These are phyloP conservation scores for Fusarium nisikadoi DNA, from an alignment of 2,329 filamentous ascomycete species.

Conservation along the genomic window DNA sequence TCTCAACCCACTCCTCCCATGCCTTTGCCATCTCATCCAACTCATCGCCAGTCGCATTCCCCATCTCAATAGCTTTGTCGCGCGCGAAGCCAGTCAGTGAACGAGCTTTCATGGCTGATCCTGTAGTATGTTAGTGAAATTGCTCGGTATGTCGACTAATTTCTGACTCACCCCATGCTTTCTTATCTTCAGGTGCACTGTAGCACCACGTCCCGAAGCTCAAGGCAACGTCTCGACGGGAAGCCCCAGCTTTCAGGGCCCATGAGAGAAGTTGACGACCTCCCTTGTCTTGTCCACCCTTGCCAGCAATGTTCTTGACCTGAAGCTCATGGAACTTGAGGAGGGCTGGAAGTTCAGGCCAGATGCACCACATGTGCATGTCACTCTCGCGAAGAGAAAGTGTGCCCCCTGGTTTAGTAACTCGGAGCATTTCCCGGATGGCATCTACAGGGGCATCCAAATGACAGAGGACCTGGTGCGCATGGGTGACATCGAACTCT, in stretches of 20 bases:
- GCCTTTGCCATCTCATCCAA: slow-evolving; percentile 44
- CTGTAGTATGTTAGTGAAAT: slow-evolving; percentile 27
- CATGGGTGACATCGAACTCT: slow-evolving; percentile 56
- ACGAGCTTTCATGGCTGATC: slow-evolving; percentile 42
- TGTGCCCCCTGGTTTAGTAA: slow-evolving; percentile 56
- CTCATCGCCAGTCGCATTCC: slow-evolving; percentile 38
- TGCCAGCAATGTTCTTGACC: slow-evolving; percentile 31
- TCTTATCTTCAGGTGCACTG: slow-evolving; percentile 39
- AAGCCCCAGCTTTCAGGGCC: slow-evolving; percentile 40
- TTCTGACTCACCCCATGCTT: slow-evolving; percentile 41
- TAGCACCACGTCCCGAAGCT: slow-evolving; percentile 48
- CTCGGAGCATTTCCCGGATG: slow-evolving; percentile 55
- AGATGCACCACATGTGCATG: slow-evolving; percentile 46
- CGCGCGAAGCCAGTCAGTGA: slow-evolving; percentile 40
- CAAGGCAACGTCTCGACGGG: slow-evolving; percentile 36
- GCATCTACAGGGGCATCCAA: slow-evolving; percentile 49
- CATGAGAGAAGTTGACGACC: slow-evolving; percentile 46
- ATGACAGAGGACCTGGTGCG: slow-evolving; percentile 57
- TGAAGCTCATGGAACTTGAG: slow-evolving; percentile 39
- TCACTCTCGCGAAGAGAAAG: slow-evolving; percentile 51
- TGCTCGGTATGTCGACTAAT: accelerated
- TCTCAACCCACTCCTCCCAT: slow-evolving; percentile 44
- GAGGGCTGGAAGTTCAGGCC: slow-evolving; percentile 43
- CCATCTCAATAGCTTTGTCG: slow-evolving; percentile 40
- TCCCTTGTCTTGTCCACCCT: slow-evolving; percentile 43